These are phyloP conservation scores for Rubus parviflorus DNA, from an alignment of 306 rosid genomes.

Conservation along the genomic window DNA sequence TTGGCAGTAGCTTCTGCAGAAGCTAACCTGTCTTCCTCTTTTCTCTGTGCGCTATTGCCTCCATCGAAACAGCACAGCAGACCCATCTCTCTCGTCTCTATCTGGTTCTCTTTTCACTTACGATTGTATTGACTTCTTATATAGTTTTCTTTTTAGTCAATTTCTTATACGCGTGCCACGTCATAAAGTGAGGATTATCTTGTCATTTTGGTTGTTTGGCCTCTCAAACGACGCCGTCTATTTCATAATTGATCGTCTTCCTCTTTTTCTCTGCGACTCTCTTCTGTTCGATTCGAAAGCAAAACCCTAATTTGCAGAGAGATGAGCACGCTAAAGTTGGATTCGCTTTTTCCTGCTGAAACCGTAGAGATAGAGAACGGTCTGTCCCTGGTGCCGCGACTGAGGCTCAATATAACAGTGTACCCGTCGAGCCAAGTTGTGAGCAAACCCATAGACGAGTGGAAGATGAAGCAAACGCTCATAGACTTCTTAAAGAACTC, in stretches of 20 bases:
- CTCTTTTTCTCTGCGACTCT: neutral
- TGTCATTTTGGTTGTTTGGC: neutral
- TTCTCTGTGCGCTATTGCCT: constrained; percentile 59
- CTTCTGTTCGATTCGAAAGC: neutral
- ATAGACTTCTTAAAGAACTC: constrained; percentile 62
- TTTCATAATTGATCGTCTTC: neutral
- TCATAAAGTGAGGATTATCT: neutral
- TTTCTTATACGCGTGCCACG: neutral
- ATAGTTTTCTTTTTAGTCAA: too few species aligned
- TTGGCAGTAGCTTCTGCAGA: constrained; percentile 74
- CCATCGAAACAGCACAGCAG: constrained; percentile 61
- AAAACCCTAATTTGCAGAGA: constrained; percentile 24
- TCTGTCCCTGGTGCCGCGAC: constrained; percentile 67
- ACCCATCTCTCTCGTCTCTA: constrained; percentile 4
- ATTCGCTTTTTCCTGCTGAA: constrained; percentile 38
- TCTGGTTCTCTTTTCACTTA: neutral
- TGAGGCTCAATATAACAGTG: constrained; percentile 65
- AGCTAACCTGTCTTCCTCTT: constrained; percentile 76
- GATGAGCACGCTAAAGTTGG: constrained; percentile 36
- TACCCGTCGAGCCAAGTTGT: constrained; percentile 50
- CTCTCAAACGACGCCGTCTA: neutral
- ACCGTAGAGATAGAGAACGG: constrained; percentile 60
- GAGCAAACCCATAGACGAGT: constrained; percentile 69
- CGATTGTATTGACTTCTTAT: neutral
- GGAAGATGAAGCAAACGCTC: constrained; percentile 76